phyloP scores from a whole-genome alignment of 2,329 filamentous ascomycete genomes.

The Xylariales sp. region DNA sequence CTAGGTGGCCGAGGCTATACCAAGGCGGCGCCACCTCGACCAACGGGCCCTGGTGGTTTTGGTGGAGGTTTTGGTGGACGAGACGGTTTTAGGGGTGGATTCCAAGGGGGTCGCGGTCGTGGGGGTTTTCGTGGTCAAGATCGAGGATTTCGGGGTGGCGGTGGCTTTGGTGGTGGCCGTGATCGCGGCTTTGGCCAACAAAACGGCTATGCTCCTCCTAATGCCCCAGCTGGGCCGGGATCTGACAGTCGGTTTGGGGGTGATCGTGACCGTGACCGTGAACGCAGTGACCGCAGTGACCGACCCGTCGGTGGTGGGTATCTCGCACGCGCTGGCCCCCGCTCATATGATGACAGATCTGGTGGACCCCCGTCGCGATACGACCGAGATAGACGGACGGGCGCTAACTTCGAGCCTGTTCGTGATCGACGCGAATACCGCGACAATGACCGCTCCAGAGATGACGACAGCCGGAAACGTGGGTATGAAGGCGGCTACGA shows the following conservation, averaged over 20 bases:
- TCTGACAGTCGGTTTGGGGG: constrained; percentile 52
- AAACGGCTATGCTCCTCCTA: constrained; percentile 66
- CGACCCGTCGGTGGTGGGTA: constrained; percentile 67
- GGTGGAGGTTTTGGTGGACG: constrained; percentile 68
- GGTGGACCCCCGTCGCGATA: constrained; percentile 60
- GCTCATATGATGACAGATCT: constrained; percentile 70
- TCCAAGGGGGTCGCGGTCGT: constrained; percentile 60
- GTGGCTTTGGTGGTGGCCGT: constrained; percentile 58
- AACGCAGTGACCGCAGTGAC: constrained; percentile 54
- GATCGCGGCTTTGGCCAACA: constrained; percentile 57
- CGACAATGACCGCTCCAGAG: constrained; percentile 65
- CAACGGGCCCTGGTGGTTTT: constrained; percentile 71
- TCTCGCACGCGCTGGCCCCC: constrained; percentile 65
- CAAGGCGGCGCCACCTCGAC: constrained; percentile 78
- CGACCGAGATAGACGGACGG: constrained; percentile 51
- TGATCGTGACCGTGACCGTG: constrained; percentile 57
- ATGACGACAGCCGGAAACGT: constrained; percentile 72
- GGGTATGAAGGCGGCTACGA: constrained; percentile 84
- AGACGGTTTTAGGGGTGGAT: constrained; percentile 67
- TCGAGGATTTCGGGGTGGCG: constrained; percentile 54
- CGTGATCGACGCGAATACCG: constrained; percentile 70
- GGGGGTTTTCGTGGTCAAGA: constrained; percentile 53
- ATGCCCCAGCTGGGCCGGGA: constrained; percentile 71
- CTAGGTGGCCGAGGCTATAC: constrained; percentile 94
- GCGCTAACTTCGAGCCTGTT: constrained; percentile 85